Conservation (phyloP, 768 basidiomycete species). For the Hericium rajendrae region DNA sequence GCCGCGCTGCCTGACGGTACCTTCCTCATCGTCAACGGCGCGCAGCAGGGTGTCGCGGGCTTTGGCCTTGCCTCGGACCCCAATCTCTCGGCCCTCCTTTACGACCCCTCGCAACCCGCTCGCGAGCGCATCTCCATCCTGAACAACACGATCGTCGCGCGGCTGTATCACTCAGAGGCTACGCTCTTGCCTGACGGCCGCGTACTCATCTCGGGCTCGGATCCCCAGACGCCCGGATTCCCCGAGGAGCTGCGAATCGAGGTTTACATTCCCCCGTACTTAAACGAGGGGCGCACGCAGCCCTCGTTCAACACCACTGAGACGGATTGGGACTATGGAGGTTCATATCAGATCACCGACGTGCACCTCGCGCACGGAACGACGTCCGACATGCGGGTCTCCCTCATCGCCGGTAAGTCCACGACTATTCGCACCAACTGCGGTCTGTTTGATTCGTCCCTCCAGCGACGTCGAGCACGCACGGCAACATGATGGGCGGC, state of each 20-base stretch:
- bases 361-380: slow-evolving; percentile 31
- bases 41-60: slow-evolving; percentile 57
- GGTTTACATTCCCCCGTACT: slow-evolving; percentile 84
- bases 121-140: slow-evolving; percentile 59
- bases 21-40: slow-evolving; percentile 69
- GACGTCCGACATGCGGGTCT: slow-evolving; percentile 43
- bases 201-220: slow-evolving; percentile 68
- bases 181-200: slow-evolving; percentile 68
- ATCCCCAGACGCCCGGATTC: slow-evolving; percentile 45
- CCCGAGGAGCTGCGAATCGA: slow-evolving; percentile 73
- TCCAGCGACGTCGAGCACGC: slow-evolving; percentile 62
- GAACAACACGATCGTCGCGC: slow-evolving; percentile 57
- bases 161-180: slow-evolving; percentile 73
- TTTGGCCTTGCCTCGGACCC: slow-evolving; percentile 62
- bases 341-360: slow-evolving; percentile 39
- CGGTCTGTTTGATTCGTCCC: neutral
- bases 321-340: slow-evolving; percentile 56
- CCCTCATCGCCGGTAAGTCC: slow-evolving; percentile 52
- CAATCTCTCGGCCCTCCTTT: slow-evolving; percentile 55
- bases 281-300: slow-evolving; percentile 49
- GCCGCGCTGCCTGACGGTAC: slow-evolving; percentile 68
- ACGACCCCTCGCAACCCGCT: slow-evolving; percentile 54
- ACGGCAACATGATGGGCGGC: slow-evolving; percentile 69
- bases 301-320: slow-evolving; percentile 50
- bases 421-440: too few relatives aligned